Evolutionary conservation across 106 monocot genomes (phyloP), one percentile per base, ranked within the genome.

Genomic region (Apostasia ramifera): DNA sequence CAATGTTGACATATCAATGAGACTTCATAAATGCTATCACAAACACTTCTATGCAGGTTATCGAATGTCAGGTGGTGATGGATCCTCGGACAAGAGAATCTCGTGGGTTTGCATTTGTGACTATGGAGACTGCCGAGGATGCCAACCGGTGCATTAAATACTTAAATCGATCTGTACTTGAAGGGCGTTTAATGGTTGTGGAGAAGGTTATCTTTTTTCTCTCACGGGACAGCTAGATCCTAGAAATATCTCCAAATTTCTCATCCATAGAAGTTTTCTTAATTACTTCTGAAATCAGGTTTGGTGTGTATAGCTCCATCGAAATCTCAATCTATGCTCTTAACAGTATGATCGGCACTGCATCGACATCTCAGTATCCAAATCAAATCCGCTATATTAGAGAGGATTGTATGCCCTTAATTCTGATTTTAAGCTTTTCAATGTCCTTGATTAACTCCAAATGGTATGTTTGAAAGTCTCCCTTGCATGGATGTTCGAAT

Each of bases 101-200:
- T 63, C 85, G 94, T 85, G 90, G 90, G 37, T 94, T 94, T 85
- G 94, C 72, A 11, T 90, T 90, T 79, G 90, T 91, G 15, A 90
- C 86, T 10, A 94, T 90, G 94, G 90, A 80, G 45, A 73, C 87
- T 42, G 56, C 79, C 7, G 78, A 87, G 13, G 90, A 83, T 75
- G 90, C 90, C 55, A 56, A 83, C 10, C 82, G 78, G 13, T 94
- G 94, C 62, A 58, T 90, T 44, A 94, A 82, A 54, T 78, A 85
- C 68, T 70, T 94, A 37, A 60, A 90, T 68, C 85, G 77, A 70
- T 82, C 94, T 69, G 90, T 88, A 53, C 76, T 94, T 44, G 87
- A 90, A 81, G 90, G 90, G 6, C 87, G 87, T 15, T 69, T 90
- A 43, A 85, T 94, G 67, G 83, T 83, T n/a, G 85, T 94, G 6